Percentiles rank a stretch among this genome's conserved stretches.
phyloP scores from a whole-genome alignment of 805 yeast species.

The Candida tibetensis region DNA sequence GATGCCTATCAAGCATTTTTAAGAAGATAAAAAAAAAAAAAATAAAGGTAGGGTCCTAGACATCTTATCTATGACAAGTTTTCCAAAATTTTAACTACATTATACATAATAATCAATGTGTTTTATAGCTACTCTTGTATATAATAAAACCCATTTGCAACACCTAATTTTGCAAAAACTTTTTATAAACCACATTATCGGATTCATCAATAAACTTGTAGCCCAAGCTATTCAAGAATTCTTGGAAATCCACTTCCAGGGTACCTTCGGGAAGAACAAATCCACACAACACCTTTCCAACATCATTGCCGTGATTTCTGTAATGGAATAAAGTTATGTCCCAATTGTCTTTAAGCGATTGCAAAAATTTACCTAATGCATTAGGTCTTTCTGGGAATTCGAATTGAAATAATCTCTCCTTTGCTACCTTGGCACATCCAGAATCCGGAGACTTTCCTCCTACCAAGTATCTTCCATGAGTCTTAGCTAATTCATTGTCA shows the following conservation, averaged over 20 bases:
- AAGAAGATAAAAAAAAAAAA: conserved; percentile 9
- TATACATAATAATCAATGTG: too few relatives aligned
- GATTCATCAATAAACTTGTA: conserved; percentile 81
- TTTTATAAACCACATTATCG: conserved; percentile 79
- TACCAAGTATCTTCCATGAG: conserved; percentile 92
- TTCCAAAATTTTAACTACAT: too few relatives aligned
- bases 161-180: conserved; percentile 48
- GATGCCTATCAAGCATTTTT: conserved; percentile 90
- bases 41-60: neutral
- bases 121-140: too few relatives aligned
- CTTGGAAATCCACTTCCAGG: conserved; percentile 60
- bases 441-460: conserved; percentile 71
- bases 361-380: conserved; percentile 79
- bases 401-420: conserved; percentile 78
- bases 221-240: conserved; percentile 67
- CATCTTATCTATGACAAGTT: too few relatives aligned
- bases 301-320: conserved; percentile 94
- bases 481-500: conserved; percentile 90
- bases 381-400: conserved; percentile 99
- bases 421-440: conserved; percentile 44
- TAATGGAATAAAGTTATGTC: conserved; percentile 93
- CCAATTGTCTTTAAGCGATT: conserved; percentile 73
- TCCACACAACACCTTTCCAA: conserved; percentile 91
- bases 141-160: too few relatives aligned
- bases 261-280: conserved; percentile 72